Percentiles rank a stretch among this genome's conserved stretches.
Conservation (phyloP, 441 rosid genomes). For the Populus trichocarpa region DNA sequence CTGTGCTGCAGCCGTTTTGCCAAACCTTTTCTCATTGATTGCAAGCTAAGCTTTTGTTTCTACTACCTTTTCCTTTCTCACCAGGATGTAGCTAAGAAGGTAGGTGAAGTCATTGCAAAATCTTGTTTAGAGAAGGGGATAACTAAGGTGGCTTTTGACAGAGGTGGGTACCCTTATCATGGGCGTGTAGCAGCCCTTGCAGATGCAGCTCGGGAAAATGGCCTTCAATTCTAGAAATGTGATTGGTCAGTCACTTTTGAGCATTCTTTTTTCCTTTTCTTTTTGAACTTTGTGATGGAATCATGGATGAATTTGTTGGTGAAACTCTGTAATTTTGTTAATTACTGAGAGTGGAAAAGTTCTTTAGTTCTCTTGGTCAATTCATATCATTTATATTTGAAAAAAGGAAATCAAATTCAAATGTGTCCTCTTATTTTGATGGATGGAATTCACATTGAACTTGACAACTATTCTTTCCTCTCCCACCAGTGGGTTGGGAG, state of each 20-base stretch:
- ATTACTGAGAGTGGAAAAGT: constrained; percentile 2
- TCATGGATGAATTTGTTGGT: not conserved
- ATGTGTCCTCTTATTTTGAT: not conserved
- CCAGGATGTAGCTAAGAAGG: constrained; percentile 85
- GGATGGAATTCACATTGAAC: not conserved
- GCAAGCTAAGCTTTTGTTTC: constrained; percentile 2
- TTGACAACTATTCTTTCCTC: not conserved
- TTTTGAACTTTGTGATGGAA: not conserved
- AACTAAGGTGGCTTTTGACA: constrained; percentile 79
- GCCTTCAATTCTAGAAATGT: constrained; percentile 65
- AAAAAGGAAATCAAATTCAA: not conserved
- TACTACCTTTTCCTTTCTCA: constrained; percentile 7
- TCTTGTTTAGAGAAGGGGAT: constrained; percentile 88
- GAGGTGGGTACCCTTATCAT: constrained; percentile 93
- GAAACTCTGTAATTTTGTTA: not conserved
- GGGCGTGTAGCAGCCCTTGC: constrained; percentile 84
- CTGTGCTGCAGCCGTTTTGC: not conserved
- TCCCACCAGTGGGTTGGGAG: not conserved
- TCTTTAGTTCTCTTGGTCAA: not conserved
- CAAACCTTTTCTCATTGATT: constrained; percentile 8
- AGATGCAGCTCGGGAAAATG: constrained; percentile 74
- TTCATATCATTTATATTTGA: not conserved
- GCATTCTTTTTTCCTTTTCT: constrained; percentile 4
- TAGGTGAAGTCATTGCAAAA: constrained; percentile 79
- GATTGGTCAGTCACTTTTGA: constrained; percentile 14